Evolutionary conservation across 352 stramenopile genomes (phyloP).

Genomic region (Albugo candida): DNA sequence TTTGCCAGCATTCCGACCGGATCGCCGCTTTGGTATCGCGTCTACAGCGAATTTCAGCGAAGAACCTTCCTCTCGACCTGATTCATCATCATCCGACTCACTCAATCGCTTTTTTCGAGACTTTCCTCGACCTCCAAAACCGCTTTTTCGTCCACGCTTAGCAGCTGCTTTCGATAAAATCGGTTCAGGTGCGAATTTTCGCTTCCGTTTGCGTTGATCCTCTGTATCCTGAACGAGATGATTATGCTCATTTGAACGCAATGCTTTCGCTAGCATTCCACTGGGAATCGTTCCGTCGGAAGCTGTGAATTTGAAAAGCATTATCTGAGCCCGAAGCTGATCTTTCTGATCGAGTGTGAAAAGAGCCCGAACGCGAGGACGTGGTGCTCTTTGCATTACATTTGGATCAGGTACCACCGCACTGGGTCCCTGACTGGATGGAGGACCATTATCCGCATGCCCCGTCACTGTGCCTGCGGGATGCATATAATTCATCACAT

Average conservation of each 20-base stretch:
- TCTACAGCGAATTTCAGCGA: constrained; percentile 20
- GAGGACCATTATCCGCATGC: constrained; percentile 1
- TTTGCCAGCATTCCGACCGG: constrained; percentile 65
- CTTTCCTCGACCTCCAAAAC: constrained; percentile 11
- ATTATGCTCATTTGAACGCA: constrained; percentile 41
- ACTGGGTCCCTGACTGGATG: neutral
- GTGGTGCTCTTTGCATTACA: constrained; percentile 20
- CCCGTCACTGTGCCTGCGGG: constrained; percentile 21
- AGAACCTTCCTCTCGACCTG: constrained; percentile 24
- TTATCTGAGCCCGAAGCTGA: constrained; percentile 75
- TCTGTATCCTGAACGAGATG: constrained; percentile 35
- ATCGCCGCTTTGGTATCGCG: constrained; percentile 33
- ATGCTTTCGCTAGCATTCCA: constrained; percentile 41
- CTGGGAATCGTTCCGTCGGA: constrained; percentile 58
- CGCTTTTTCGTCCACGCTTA: too few relatives aligned
- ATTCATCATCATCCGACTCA: constrained; percentile 66
- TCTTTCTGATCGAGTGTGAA: constrained; percentile 77
- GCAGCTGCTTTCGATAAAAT: too few relatives aligned
- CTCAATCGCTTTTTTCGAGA: constrained; percentile 45
- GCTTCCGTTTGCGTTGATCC: constrained; percentile 54
- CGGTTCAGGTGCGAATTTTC: constrained; percentile 13
- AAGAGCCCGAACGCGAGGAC: constrained; percentile 23
- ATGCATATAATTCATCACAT: constrained; percentile 72
- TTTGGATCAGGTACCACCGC: neutral
- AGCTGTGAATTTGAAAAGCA: constrained; percentile 82